Percentiles rank a stretch among this genome's conserved stretches.
phyloP scores from a whole-genome alignment of 2,329 filamentous ascomycete genomes.

The Penicillium sp. region DNA sequence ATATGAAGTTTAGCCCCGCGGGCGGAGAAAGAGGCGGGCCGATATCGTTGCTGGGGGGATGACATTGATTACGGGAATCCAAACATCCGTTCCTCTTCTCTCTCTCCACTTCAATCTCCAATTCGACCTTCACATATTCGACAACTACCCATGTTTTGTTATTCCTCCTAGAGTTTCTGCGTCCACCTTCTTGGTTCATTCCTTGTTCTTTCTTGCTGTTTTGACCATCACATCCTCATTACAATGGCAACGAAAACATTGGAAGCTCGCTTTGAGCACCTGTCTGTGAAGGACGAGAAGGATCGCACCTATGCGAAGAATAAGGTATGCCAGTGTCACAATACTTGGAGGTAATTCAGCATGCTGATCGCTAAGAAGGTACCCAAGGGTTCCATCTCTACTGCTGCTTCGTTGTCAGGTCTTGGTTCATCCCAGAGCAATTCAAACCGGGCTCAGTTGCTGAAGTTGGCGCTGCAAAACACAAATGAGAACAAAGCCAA shows the following conservation, averaged over 20 bases:
- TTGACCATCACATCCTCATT: constrained; percentile 6
- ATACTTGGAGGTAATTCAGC: neutral
- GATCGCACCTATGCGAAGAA: constrained; percentile 69
- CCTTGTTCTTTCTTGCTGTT: constrained; percentile 1
- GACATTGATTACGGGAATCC: constrained; percentile 6
- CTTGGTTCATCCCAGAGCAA: constrained; percentile 47
- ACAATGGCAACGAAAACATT: constrained; percentile 74
- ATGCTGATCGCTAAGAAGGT: constrained; percentile 18
- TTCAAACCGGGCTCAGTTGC: constrained; percentile 72
- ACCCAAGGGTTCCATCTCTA: constrained; percentile 48
- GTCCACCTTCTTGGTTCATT: neutral
- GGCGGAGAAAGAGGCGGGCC: constrained; percentile 36
- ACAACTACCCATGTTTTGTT: constrained; percentile 1
- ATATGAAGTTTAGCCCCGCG: constrained; percentile 30
- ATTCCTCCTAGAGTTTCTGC: neutral
- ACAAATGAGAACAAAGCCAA: constrained; percentile 65
- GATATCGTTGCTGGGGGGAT: constrained; percentile 27
- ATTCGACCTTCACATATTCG: neutral
- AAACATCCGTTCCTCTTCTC: constrained; percentile 19
- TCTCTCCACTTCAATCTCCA: neutral
- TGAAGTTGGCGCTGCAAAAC: constrained; percentile 82
- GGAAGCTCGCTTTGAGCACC: constrained; percentile 84
- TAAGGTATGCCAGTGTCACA: constrained; percentile 61
- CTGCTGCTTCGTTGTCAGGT: constrained; percentile 50
- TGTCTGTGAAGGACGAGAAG: constrained; percentile 89